Percentiles rank a stretch among this genome's conserved stretches.
Evolutionary conservation across 2,329 filamentous ascomycete species (phyloP).

Genomic region (Arthrobotrys megalospora): DNA sequence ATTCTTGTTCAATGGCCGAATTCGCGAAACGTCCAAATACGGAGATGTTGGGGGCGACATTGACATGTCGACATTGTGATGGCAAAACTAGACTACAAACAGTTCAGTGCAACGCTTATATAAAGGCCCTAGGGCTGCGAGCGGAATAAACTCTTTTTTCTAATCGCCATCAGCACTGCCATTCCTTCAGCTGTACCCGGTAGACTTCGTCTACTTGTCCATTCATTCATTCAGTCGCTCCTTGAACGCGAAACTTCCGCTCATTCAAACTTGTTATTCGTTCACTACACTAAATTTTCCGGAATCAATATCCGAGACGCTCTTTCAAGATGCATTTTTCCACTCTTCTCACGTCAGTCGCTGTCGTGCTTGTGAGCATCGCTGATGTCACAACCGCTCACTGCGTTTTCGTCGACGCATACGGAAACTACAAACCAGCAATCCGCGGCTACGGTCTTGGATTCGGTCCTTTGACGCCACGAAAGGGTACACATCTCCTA

Average conservation of each 20-base stretch:
- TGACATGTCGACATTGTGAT: not conserved
- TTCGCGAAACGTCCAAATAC: not conserved
- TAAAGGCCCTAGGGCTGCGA: not conserved
- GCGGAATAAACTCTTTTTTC: not conserved
- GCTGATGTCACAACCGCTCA: conserved; percentile 4
- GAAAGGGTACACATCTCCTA: not conserved
- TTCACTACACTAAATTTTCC: not conserved
- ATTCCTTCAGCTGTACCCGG: not conserved
- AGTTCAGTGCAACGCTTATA: not conserved
- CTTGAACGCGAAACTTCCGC: not conserved
- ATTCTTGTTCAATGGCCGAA: not conserved
- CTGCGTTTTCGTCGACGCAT: conserved; percentile 25
- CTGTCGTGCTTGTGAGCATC: not conserved
- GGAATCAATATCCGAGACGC: conserved; percentile 3
- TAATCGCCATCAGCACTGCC: not conserved
- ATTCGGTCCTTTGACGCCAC: conserved; percentile 1
- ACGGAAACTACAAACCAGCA: conserved; percentile 5
- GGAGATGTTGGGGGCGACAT: not conserved
- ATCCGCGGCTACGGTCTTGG: conserved; percentile 18
- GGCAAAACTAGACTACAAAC: not conserved
- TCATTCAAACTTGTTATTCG: not conserved
- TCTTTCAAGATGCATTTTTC: conserved; percentile 23
- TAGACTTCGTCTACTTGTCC: not conserved
- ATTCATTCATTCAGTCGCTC: conserved; percentile 10
- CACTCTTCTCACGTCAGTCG: conserved; percentile 11